phyloP scores from a whole-genome alignment of 208 protist genomes.

The Leishmania mexicana region DNA sequence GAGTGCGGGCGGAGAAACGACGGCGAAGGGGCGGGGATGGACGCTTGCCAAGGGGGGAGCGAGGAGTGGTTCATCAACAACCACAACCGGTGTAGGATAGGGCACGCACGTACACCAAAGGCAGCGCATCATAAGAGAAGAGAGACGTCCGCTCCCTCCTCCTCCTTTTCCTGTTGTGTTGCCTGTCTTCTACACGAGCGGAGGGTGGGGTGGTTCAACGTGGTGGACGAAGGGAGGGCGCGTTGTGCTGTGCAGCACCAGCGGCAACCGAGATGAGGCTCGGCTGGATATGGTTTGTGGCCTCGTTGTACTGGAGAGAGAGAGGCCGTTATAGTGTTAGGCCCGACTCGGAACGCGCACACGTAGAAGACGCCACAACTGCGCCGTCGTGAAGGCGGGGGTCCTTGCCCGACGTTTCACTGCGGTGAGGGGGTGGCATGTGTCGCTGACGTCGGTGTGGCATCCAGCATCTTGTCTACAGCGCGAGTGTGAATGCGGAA shows the following conservation, averaged over 20 bases:
- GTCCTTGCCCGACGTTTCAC: background rate
- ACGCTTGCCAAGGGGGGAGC: background rate
- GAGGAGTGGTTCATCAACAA: background rate
- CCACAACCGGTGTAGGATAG: background rate
- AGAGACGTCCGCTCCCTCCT: too few species aligned
- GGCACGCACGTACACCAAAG: background rate
- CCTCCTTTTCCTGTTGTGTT: too few species aligned
- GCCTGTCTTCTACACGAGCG: background rate
- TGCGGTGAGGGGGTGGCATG: background rate
- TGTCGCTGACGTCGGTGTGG: background rate
- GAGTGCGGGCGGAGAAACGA: too few species aligned
- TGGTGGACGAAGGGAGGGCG: background rate
- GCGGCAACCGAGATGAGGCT: too few species aligned
- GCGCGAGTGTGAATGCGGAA: slow-evolving; percentile 78
- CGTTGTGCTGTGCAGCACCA: background rate
- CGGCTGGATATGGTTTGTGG: too few species aligned
- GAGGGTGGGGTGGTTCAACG: background rate
- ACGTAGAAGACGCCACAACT: background rate
- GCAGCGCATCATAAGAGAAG: background rate
- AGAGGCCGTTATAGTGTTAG: background rate
- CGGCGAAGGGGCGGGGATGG: too few species aligned
- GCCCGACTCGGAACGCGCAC: background rate
- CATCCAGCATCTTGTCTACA: slow-evolving; percentile 50
- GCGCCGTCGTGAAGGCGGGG: background rate
- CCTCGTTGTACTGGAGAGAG: background rate